Conservation (phyloP, 2,329 filamentous ascomycete species). For the Fusarium mundagurra region DNA sequence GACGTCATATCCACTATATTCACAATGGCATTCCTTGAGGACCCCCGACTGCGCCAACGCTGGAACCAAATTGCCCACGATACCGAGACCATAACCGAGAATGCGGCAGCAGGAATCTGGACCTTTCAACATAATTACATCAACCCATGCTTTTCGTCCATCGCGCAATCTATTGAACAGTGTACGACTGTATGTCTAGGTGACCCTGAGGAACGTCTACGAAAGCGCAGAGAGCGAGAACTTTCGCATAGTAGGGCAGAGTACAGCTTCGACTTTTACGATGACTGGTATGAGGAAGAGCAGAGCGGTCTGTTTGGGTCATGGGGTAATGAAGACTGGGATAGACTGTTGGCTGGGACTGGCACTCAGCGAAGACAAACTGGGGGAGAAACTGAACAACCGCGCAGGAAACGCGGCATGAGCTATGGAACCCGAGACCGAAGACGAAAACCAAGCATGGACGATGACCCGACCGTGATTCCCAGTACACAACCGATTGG, state of each 20-base stretch:
- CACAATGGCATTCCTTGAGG: constrained; percentile 72
- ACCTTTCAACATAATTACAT: constrained; percentile 88
- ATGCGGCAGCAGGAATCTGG: constrained; percentile 91
- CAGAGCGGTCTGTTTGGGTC: constrained; percentile 68
- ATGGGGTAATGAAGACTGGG: constrained; percentile 87
- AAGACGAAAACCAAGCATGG: constrained; percentile 57
- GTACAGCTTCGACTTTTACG: constrained; percentile 95
- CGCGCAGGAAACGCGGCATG: constrained; percentile 82
- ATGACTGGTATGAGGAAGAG: constrained; percentile 85
- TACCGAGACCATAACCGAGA: constrained; percentile 88
- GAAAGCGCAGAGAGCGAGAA: constrained; percentile 73
- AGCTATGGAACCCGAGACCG: constrained; percentile 80
- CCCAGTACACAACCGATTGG: constrained; percentile 86
- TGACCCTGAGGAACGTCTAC: constrained; percentile 76
- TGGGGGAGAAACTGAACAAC: constrained; percentile 63
- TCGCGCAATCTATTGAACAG: constrained; percentile 74
- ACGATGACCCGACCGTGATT: constrained; percentile 88
- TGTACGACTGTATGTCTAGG: constrained; percentile 78
- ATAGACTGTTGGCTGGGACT: constrained; percentile 79
- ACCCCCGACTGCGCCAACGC: constrained; percentile 90
- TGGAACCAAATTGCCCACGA: constrained; percentile 94
- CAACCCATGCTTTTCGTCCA: constrained; percentile 77
- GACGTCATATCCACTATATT: constrained; percentile 43
- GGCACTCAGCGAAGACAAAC: constrained; percentile 56
- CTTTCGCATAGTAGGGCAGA: constrained; percentile 73